Evolutionary conservation across 2,329 filamentous ascomycete species (phyloP).

Genomic region (Aulographum hederae): DNA sequence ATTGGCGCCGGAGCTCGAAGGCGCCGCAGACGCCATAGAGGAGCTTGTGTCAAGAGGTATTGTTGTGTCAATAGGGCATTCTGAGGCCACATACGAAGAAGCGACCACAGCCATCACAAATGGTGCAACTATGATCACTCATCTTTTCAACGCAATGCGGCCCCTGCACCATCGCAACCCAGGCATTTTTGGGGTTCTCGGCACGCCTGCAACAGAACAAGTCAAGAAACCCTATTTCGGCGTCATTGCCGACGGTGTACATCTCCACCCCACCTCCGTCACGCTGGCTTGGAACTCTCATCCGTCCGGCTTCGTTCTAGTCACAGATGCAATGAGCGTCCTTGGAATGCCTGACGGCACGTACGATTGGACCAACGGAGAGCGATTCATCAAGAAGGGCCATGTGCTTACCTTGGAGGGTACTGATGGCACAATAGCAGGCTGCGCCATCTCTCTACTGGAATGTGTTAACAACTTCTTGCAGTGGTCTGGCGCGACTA

Average conservation of each 20-base stretch:
- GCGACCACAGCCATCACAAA: slow-evolving; percentile 51
- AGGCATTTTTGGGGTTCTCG: slow-evolving; percentile 73
- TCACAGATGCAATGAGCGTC: slow-evolving; percentile 84
- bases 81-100: slow-evolving; percentile 72
- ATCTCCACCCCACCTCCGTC: slow-evolving; percentile 73
- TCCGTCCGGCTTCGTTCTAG: slow-evolving; percentile 67
- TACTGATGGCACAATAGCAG: slow-evolving; percentile 25
- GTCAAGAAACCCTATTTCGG: slow-evolving; percentile 58
- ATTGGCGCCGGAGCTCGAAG: slow-evolving; percentile 60
- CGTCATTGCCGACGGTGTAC: slow-evolving; percentile 78
- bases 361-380: slow-evolving; percentile 70
- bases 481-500: slow-evolving; percentile 49
- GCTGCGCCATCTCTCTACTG: slow-evolving; percentile 51
- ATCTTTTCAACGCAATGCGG: slow-evolving; percentile 87
- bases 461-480: slow-evolving; percentile 73
- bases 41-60: slow-evolving; percentile 48
- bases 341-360: slow-evolving; percentile 68
- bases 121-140: slow-evolving; percentile 78
- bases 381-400: slow-evolving; percentile 50
- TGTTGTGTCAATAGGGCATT: slow-evolving; percentile 67
- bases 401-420: slow-evolving; percentile 50
- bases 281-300: slow-evolving; percentile 81
- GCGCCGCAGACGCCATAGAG: slow-evolving; percentile 51
- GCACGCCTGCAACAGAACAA: slow-evolving; percentile 19
- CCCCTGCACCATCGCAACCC: slow-evolving; percentile 83